Conservation (phyloP, 2,329 filamentous ascomycete species). For the Penicillium sp. region DNA sequence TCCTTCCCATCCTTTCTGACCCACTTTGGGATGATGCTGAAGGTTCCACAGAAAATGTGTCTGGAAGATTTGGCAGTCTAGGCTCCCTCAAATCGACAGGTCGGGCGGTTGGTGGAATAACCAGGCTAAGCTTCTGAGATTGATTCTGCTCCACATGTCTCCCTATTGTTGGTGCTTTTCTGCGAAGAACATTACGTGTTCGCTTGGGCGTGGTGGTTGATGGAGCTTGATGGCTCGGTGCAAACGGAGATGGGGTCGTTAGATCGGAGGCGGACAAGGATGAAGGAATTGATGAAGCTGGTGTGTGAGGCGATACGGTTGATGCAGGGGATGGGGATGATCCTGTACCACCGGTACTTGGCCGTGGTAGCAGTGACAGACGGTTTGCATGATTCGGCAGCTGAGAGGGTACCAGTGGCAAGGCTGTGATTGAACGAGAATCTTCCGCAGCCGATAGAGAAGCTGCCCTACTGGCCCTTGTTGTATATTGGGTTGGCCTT, state of each 20-base stretch:
- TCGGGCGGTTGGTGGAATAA: constrained; percentile 30
- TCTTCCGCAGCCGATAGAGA: constrained; percentile 36
- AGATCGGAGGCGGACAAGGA: constrained; percentile 19
- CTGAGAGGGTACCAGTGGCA: constrained; percentile 23
- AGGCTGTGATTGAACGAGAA: constrained; percentile 19
- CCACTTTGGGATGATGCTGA: constrained; percentile 17
- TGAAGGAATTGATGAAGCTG: constrained; percentile 13
- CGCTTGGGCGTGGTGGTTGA: constrained; percentile 29
- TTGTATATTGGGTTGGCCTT: constrained; percentile 24
- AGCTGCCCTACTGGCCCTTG: constrained; percentile 28
- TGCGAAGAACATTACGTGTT: constrained; percentile 44
- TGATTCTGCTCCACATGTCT: constrained; percentile 31
- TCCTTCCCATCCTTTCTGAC: constrained; percentile 17
- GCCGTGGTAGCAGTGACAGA: constrained; percentile 34
- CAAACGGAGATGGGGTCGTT: constrained; percentile 12
- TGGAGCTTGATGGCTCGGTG: constrained; percentile 19
- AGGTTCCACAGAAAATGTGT: constrained; percentile 17
- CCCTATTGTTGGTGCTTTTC: constrained; percentile 46
- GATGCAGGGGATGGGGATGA: constrained; percentile 20
- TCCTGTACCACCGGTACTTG: constrained; percentile 25
- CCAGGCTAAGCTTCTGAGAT: constrained; percentile 34
- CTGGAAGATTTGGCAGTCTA: constrained; percentile 7
- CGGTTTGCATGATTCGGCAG: constrained; percentile 28
- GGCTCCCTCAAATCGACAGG: constrained; percentile 20
- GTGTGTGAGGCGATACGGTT: constrained; percentile 15